A percentile compares a stretch with the other conserved stretches of the same genome.
Conservation (phyloP, 1,284 basidiomycete species). For the Microbotryomycetes sp. region DNA sequence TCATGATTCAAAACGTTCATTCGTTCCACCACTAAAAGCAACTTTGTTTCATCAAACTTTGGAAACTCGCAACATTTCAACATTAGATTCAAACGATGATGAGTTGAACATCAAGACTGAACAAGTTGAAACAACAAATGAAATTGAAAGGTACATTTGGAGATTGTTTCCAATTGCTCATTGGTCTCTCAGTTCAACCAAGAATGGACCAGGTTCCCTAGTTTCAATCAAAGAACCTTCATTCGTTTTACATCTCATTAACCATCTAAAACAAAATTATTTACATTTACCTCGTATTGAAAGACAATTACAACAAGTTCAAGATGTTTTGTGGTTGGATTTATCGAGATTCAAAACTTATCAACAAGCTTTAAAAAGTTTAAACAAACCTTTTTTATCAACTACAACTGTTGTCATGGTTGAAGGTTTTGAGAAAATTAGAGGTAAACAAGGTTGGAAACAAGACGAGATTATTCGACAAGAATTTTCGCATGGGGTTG, state of each 20-base stretch:
- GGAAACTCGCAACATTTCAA: neutral
- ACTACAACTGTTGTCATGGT: constrained; percentile 14
- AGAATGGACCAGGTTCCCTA: neutral
- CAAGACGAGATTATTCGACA: neutral
- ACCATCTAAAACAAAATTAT: neutral
- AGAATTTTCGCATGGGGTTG: neutral
- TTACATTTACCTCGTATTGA: neutral
- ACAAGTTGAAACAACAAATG: neutral
- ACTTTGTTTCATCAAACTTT: neutral
- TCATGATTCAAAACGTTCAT: constrained; percentile 6
- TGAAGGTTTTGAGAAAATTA: constrained; percentile 6
- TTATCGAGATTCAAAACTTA: neutral
- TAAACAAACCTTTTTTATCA: constrained; percentile 15
- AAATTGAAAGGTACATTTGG: constrained; percentile 11
- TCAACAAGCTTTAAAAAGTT: neutral
- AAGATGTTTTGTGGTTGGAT: constrained; percentile 15
- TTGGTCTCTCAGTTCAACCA: constrained; percentile 6
- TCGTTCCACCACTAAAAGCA: constrained; percentile 15
- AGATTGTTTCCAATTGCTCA: constrained; percentile 16
- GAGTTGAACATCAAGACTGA: neutral
- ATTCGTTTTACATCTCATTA: constrained; percentile 9
- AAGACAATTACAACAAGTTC: neutral
- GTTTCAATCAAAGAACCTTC: constrained; percentile 9
- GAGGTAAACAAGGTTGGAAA: constrained; percentile 3
- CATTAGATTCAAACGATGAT: neutral